Evolutionary conservation across 129 eudicot species (phyloP), one percentile per base, ranked within the genome.

Genomic region (Heracleum sosnowskyi): DNA sequence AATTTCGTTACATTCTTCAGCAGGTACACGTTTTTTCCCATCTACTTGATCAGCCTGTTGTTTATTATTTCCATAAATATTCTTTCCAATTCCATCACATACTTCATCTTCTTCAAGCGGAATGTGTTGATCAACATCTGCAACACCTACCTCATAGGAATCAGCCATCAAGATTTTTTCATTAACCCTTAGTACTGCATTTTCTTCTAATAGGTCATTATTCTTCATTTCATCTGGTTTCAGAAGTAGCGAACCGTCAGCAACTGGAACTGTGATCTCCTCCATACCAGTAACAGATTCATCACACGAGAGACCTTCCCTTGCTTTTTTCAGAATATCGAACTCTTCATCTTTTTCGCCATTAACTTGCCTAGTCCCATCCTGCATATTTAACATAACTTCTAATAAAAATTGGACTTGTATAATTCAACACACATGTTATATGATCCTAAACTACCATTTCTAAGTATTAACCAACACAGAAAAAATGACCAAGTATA

Each of bases 321-420:
- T 75, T 77, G 53, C 24, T 76, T 78, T 62, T 37, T 60, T 49
- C 12, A 46, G 62, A 72, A 9, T 45, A 78, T 47, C 13, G 24
- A 45, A 4, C 37, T 76, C 82, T 51, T 79, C 46, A 39, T 45
- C 82, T 39, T 78, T 74, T 49, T 13, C 42, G 28, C 68, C 80
- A 74, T 53, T 73, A 39, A 69, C 45, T 53, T 69, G 55, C 16
- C 41, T 64, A 53, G 51, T 81, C 64, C 64, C 85, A 24, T 85
- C 89, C 91, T 87, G 86, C 69, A 33, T 31, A 37, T n/a, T 13
- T n/a, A 42, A 57, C 13, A 57, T 10, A 18, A 22, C 11, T 55
- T 7, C 1, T 7, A 55, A 16, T 3, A 18, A 47, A 17, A 55
- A 24, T 24, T 55, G 64, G 31, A 55, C 13, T 24, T 57, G 28